Percentiles rank a stretch among this genome's conserved stretches.
Conservation (phyloP, 768 basidiomycete species). For the Pleurotus platypus region DNA sequence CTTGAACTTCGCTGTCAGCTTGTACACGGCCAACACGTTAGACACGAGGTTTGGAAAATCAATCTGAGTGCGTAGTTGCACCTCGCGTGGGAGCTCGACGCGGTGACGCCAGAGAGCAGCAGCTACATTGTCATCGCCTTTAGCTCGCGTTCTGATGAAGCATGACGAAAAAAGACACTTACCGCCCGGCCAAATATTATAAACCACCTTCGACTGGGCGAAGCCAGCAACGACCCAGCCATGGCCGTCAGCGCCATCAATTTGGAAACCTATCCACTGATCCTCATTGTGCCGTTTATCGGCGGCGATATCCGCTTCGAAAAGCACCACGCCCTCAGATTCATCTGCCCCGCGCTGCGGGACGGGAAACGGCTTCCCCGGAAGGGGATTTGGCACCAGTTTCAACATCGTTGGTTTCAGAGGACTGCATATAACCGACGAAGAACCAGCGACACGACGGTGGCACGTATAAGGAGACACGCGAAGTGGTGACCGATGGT, state of each 20-base stretch:
- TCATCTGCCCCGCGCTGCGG: slow-evolving; percentile 71
- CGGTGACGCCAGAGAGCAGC: too few relatives aligned
- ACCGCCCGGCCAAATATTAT: too few relatives aligned
- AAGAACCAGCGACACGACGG: slow-evolving; percentile 15
- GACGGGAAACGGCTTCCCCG: slow-evolving; percentile 54
- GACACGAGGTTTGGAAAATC: slow-evolving; percentile 54
- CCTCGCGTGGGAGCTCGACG: slow-evolving; percentile 13
- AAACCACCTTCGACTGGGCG: slow-evolving; percentile 12
- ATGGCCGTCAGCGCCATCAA: slow-evolving; percentile 45
- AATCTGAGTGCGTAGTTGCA: slow-evolving; percentile 39
- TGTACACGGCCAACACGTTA: slow-evolving; percentile 65
- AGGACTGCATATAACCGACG: slow-evolving; percentile 28
- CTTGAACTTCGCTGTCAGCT: slow-evolving; percentile 32
- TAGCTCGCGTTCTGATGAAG: too few relatives aligned
- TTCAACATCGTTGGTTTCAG: slow-evolving; percentile 46
- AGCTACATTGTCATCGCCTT: too few relatives aligned
- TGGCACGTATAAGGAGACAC: slow-evolving; percentile 48
- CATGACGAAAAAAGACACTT: too few relatives aligned
- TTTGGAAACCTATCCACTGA: slow-evolving; percentile 48
- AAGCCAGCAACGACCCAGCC: slow-evolving; percentile 67
- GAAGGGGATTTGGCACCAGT: slow-evolving; percentile 60
- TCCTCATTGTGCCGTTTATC: slow-evolving; percentile 8
- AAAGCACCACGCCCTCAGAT: slow-evolving; percentile 69
- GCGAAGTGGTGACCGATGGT: slow-evolving; percentile 38
- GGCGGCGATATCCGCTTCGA: slow-evolving; percentile 42